Conservation (phyloP, 352 stramenopile species). For the Pythium pectinolyticum region DNA sequence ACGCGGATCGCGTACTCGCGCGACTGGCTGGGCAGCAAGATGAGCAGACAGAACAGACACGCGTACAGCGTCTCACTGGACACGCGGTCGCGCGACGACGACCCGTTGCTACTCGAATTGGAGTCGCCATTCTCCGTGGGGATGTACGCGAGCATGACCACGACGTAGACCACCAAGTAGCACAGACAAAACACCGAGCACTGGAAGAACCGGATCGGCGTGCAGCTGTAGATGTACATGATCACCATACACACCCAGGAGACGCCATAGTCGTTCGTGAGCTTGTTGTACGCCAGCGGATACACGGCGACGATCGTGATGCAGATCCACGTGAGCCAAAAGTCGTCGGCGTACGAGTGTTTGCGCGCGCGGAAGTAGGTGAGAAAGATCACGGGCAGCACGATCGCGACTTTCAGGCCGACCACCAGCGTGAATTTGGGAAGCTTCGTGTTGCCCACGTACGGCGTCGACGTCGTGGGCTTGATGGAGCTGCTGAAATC, state of each 20-base stretch:
- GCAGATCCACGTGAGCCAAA: constrained; percentile 74
- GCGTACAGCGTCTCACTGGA: constrained; percentile 80
- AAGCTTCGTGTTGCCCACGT: constrained; percentile 38
- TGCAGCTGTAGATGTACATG: constrained; percentile 86
- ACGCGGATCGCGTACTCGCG: constrained; percentile 81
- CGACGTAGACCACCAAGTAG: constrained; percentile 68
- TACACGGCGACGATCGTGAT: constrained; percentile 61
- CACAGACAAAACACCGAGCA: constrained; percentile 65
- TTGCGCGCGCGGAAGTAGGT: constrained; percentile 70
- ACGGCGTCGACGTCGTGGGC: constrained; percentile 25
- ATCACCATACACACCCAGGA: constrained; percentile 82
- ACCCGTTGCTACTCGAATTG: constrained; percentile 28
- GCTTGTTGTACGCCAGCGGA: constrained; percentile 79
- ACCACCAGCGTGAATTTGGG: constrained; percentile 72
- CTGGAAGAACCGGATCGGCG: constrained; percentile 79
- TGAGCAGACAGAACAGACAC: constrained; percentile 81
- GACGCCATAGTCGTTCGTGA: constrained; percentile 79
- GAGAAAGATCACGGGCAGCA: constrained; percentile 60
- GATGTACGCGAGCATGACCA: constrained; percentile 71
- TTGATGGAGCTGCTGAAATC: constrained; percentile 46
- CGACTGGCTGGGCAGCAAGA: constrained; percentile 70
- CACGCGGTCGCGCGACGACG: constrained; percentile 42
- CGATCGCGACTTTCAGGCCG: constrained; percentile 56
- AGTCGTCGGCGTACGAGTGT: constrained; percentile 56
- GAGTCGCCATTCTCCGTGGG: constrained; percentile 33